These are phyloP conservation scores for Collybiopsis confluens DNA, from an alignment of 768 basidiomycete species.

Conservation along the genomic window DNA sequence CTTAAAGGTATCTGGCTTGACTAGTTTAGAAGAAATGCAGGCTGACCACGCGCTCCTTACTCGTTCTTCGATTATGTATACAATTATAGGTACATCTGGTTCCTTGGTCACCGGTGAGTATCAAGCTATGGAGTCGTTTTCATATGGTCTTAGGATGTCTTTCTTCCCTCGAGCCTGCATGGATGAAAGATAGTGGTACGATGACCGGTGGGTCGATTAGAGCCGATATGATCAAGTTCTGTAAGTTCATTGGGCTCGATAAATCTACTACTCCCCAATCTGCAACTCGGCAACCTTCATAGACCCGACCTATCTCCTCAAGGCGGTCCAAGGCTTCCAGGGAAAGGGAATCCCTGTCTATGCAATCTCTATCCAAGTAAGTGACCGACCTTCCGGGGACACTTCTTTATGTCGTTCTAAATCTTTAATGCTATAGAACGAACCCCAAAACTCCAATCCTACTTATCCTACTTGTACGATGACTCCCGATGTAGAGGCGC, in stretches of 20 bases:
- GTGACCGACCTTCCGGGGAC: too few relatives aligned
- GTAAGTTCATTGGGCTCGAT: too few relatives aligned
- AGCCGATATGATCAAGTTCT: slow-evolving; percentile 26
- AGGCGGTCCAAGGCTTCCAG: slow-evolving; percentile 43
- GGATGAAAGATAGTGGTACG: slow-evolving; percentile 47
- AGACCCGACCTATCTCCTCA: slow-evolving; percentile 51
- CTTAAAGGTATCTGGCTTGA: slow-evolving; percentile 10
- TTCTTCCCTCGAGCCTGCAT: slow-evolving; percentile 32
- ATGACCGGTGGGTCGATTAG: slow-evolving; percentile 43
- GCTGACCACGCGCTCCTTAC: too few relatives aligned
- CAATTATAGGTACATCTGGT: slow-evolving; percentile 39
- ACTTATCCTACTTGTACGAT: slow-evolving; percentile 43
- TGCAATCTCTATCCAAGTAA: slow-evolving; percentile 33
- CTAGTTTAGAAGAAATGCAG: not conserved
- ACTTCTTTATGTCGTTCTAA: not conserved
- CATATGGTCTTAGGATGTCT: not conserved
- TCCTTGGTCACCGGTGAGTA: slow-evolving; percentile 40
- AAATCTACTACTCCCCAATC: too few relatives aligned
- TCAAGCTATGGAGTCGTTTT: not conserved
- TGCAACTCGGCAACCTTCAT: not conserved
- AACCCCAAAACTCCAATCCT: slow-evolving; percentile 15
- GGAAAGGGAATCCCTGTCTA: slow-evolving; percentile 36
- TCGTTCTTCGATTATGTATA: slow-evolving; percentile 18
- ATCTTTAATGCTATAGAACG: slow-evolving; percentile 15
- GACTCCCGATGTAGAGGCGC: slow-evolving; percentile 34